Base-by-base conservation (phyloP, 768 basidiomycete genomes). In the Tylopilus cervinicoccineus region DNA sequence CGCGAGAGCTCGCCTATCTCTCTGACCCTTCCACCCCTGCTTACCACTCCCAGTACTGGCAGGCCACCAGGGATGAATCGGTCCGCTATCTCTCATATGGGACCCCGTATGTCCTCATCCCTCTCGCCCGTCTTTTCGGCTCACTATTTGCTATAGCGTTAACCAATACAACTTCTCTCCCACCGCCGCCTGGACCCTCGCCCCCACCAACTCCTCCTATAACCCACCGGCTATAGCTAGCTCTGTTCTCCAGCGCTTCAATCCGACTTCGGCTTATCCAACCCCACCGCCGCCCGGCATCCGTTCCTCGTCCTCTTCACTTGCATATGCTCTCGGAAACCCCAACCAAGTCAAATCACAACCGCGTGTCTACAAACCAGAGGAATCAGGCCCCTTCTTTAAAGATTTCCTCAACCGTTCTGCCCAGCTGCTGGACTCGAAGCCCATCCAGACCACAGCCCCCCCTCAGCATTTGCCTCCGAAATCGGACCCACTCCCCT, bases 321-420 rank as follows among this genome's bases (percentile, higher is more conserved):
- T 88, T 47, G 87, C 88, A 5, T 75, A 75, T 62, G 88, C 88
- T 4, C 76, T 91, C 20, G 86, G 84, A 6, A 66, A 72, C 34
- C 72, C 70, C 6, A 66, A 58, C 24, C 59, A 63, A 33, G 46
- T 16, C 24, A 63, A 53, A 40, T 36, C 59, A 6, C 64, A 66
- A 22, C 55, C 62, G 31, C 62, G 52, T 19, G 56, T 68, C 9
- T 78, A 78, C 57, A 64, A 69, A 17, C 76, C 84, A 6, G 72
- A 78, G 47, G 80, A 88, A 38, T 88, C 84, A 1, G 63, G 72
- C 3, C 63, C 70, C 4, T 89, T 86, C 62, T 87, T 88, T 62
- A 76, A 84, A 48, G 69, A 77, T 20, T 86, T 88, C 62, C 62
- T 91, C 6, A 54, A 54, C 24, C 63, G 64, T 12, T 64, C 63